Conservation (phyloP, 2,329 filamentous ascomycete genomes). For the Monilinia polystroma region DNA sequence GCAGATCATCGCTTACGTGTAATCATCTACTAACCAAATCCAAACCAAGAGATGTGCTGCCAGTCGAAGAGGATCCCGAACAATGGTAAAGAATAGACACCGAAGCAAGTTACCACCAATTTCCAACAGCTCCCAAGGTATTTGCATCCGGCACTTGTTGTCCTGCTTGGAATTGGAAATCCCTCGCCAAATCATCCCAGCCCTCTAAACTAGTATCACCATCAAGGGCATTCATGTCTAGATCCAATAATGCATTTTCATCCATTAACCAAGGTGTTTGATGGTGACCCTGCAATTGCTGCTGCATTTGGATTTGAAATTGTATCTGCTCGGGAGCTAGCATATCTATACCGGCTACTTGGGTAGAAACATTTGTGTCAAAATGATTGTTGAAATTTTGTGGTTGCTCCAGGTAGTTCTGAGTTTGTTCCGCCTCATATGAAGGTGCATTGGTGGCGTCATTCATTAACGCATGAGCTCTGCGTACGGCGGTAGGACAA, state of each 20-base stretch:
- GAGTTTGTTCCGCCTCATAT: constrained; percentile 1
- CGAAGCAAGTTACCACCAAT: constrained; percentile 35
- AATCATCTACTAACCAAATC: neutral
- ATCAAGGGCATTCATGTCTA: constrained; percentile 37
- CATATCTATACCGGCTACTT: constrained; percentile 33
- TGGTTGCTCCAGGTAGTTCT: neutral
- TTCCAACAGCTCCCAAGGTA: constrained; percentile 33
- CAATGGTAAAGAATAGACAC: neutral
- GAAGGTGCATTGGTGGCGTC: neutral
- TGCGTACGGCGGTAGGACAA: constrained; percentile 10
- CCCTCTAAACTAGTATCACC: constrained; percentile 39
- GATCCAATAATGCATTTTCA: constrained; percentile 32
- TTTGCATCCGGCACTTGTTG: constrained; percentile 24
- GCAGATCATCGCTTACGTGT: neutral
- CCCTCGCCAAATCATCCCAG: constrained; percentile 42
- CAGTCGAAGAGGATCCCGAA: neutral
- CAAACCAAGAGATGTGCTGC: neutral
- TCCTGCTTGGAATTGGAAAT: constrained; percentile 36
- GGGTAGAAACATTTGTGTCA: constrained; percentile 28
- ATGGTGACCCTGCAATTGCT: constrained; percentile 22
- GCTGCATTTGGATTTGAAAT: constrained; percentile 32
- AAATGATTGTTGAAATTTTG: constrained; percentile 5
- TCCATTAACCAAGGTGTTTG: constrained; percentile 35
- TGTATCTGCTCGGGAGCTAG: constrained; percentile 32
- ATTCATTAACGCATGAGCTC: neutral